Percentiles rank a stretch among this genome's conserved stretches.
Evolutionary conservation across 1,284 basidiomycete genomes (phyloP).

Genomic region (Cutaneotrichosporon spelunceum): DNA sequence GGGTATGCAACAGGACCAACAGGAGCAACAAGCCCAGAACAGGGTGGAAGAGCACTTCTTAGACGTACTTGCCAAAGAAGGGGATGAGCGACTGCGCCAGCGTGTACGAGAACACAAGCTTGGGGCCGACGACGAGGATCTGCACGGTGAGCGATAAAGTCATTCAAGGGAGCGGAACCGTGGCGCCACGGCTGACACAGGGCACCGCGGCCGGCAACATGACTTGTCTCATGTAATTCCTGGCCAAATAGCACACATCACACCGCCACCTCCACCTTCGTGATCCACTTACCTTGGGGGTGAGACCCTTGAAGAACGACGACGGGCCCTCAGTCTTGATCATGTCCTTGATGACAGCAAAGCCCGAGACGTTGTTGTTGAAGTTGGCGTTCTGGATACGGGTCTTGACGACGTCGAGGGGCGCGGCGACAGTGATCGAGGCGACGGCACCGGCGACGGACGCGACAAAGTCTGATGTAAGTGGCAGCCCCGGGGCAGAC

Average conservation of each 20-base stretch:
- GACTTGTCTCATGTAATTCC: too few relatives aligned
- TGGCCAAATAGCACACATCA: too few relatives aligned
- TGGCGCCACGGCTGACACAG: not conserved
- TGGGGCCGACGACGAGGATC: conserved; percentile 95
- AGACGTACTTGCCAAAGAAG: conserved; percentile 77
- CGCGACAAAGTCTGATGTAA: conserved; percentile 70
- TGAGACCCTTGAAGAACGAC: conserved; percentile 97
- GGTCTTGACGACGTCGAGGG: conserved; percentile 93
- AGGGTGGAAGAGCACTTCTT: not conserved
- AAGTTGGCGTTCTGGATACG: conserved; percentile 99
- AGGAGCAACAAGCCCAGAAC: conserved; percentile 7
- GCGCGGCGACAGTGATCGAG: conserved; percentile 92
- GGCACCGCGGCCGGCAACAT: not conserved
- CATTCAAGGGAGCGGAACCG: not conserved
- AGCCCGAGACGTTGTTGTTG: conserved; percentile 78
- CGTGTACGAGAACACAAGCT: conserved; percentile 97
- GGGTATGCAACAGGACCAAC: conserved; percentile 16
- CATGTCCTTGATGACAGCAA: conserved; percentile 81
- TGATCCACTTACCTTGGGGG: conserved; percentile 70
- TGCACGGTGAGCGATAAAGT: conserved; percentile 39
- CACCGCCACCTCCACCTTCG: conserved; percentile 3
- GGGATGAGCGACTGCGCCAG: conserved; percentile 95
- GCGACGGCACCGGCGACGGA: conserved; percentile 91
- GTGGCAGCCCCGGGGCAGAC: not conserved
- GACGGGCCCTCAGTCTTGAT: conserved; percentile 76